Evolutionary conservation across 768 basidiomycete species (phyloP).

Genomic region (Kwoniella dejecticola): DNA sequence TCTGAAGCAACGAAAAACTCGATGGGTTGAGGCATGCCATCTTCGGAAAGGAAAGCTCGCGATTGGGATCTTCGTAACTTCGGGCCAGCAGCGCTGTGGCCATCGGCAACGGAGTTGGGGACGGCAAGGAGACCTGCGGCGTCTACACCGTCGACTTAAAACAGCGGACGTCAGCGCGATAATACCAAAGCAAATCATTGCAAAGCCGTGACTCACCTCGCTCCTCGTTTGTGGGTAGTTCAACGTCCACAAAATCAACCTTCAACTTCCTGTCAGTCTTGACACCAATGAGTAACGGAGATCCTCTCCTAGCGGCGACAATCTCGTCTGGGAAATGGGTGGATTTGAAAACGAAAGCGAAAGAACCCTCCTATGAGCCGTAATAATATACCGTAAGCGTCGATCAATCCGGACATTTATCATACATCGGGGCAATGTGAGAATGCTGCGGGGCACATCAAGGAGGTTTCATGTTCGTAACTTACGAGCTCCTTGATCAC

Average conservation of each 20-base stretch:
- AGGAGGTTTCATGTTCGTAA: no score
- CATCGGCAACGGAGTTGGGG: constrained; percentile 60
- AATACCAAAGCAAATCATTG: no score
- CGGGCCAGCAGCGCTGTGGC: constrained; percentile 59
- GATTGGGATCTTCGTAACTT: constrained; percentile 93
- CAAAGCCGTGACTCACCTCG: constrained; percentile 49
- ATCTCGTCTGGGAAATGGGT: constrained; percentile 92
- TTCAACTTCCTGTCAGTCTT: constrained; percentile 99
- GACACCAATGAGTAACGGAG: constrained; percentile 93
- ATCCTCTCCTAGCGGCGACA: constrained; percentile 94
- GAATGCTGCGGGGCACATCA: no score
- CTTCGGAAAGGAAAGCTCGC: constrained; percentile 96
- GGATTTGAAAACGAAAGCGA: constrained; percentile 99
- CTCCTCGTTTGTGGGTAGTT: constrained; percentile 70
- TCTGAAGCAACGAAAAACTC: constrained; percentile 99
- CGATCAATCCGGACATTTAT: neutral
- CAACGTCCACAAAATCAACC: constrained; percentile 99
- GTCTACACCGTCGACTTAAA: constrained; percentile 55
- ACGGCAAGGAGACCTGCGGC: constrained; percentile 63
- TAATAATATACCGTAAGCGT: neutral
- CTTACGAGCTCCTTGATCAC: constrained; percentile 85
- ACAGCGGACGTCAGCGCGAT: no score
- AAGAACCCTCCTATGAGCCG: constrained; percentile 75
- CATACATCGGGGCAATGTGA: no score
- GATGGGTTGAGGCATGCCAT: constrained; percentile 97